These are phyloP conservation scores for Epichloe sibirici DNA, from an alignment of 2,329 filamentous ascomycete species.

Conservation along the genomic window DNA sequence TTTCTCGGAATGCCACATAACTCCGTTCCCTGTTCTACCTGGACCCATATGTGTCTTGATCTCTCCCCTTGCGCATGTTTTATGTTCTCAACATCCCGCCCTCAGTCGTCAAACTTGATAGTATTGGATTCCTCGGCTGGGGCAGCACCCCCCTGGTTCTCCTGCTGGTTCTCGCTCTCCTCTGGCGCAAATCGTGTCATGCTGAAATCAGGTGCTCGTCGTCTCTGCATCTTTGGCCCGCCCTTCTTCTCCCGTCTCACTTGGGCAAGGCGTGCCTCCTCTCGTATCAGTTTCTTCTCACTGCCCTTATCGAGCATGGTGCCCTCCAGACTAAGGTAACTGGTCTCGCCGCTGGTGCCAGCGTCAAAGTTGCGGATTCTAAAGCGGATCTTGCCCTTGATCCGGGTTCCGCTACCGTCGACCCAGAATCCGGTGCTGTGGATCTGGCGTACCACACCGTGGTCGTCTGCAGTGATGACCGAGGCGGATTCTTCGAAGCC, in stretches of 20 bases:
- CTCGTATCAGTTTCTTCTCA: slow-evolving; percentile 42
- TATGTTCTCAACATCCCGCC: neutral
- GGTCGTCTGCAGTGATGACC: slow-evolving; percentile 31
- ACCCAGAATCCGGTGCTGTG: slow-evolving; percentile 62
- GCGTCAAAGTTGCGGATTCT: slow-evolving; percentile 78
- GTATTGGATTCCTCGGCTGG: slow-evolving; percentile 13
- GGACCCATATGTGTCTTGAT: neutral
- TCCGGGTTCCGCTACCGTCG: slow-evolving; percentile 54
- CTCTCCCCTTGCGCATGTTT: neutral
- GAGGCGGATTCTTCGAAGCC: slow-evolving; percentile 31
- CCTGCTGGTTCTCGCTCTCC: slow-evolving; percentile 22
- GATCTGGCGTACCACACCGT: slow-evolving; percentile 40
- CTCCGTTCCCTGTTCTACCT: neutral
- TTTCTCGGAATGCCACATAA: slow-evolving; percentile 1
- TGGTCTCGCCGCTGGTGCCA: slow-evolving; percentile 59
- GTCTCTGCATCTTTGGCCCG: slow-evolving; percentile 17
- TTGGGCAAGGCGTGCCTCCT: slow-evolving; percentile 31
- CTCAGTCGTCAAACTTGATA: neutral
- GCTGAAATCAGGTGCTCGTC: slow-evolving; percentile 38
- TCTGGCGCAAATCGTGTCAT: slow-evolving; percentile 42
- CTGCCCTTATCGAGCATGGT: slow-evolving; percentile 64
- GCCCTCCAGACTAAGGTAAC: slow-evolving; percentile 76
- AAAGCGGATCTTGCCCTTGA: slow-evolving; percentile 63
- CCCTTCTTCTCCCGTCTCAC: slow-evolving; percentile 25
- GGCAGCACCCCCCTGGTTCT: slow-evolving; percentile 11